phyloP scores from a whole-genome alignment of 2,329 filamentous ascomycete species.

The Colletotrichum euphorbiae region DNA sequence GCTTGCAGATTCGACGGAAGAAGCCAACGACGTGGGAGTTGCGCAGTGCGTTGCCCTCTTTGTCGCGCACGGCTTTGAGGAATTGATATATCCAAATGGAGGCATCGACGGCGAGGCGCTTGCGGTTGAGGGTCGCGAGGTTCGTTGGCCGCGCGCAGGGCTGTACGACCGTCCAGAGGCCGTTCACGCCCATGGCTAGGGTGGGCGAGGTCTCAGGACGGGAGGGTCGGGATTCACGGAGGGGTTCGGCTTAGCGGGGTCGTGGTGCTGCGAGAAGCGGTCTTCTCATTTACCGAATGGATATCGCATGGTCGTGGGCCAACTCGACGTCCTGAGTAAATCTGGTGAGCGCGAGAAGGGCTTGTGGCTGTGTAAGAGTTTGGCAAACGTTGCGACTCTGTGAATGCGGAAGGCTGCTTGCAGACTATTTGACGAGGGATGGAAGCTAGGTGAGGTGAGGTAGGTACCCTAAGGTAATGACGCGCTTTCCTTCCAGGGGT shows the following conservation, averaged over 20 bases:
- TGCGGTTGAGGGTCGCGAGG: conserved; percentile 94
- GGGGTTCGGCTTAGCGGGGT: conserved; percentile 1
- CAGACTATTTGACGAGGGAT: conserved; percentile 15
- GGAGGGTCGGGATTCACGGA: conserved; percentile 32
- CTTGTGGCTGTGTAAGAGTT: background rate
- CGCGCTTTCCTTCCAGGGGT: conserved; percentile 29
- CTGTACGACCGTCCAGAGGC: conserved; percentile 95
- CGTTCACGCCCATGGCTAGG: conserved; percentile 89
- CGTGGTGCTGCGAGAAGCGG: conserved; percentile 28
- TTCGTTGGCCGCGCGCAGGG: conserved; percentile 96
- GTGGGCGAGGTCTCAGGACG: background rate
- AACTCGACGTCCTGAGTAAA: background rate
- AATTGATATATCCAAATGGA: conserved; percentile 99
- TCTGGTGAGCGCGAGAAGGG: background rate
- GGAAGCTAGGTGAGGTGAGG: background rate
- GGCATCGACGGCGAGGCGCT: conserved; percentile 95
- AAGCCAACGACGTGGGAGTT: conserved; percentile 98
- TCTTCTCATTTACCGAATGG: conserved; percentile 35
- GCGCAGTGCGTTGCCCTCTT: conserved; percentile 94
- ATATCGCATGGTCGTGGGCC: conserved; percentile 27
- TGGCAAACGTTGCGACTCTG: conserved; percentile 7
- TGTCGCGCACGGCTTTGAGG: conserved; percentile 97
- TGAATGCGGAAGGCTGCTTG: conserved; percentile 28
- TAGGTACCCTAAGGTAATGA: conserved; percentile 37
- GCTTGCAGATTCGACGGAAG: conserved; percentile 97